Base-by-base conservation (phyloP, 306 rosid species). In the Rosa rugosa region DNA sequence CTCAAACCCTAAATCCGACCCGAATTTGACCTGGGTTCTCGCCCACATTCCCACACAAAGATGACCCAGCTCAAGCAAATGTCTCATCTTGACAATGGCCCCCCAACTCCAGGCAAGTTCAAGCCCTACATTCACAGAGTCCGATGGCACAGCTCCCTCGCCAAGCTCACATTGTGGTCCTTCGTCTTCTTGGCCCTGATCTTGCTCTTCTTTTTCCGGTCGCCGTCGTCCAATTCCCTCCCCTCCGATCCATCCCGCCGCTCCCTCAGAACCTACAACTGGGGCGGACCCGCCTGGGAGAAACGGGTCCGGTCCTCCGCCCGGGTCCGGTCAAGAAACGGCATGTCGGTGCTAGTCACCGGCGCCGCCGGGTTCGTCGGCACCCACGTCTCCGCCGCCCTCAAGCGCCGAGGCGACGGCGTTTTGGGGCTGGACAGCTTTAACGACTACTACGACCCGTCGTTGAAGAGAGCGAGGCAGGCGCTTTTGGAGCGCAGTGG, bases 311-410 rank as follows among this genome's bases (percentile, higher is more conserved):
- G 92, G 2, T 77, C 91, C 8, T 92, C 99, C 0, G 95, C 99
- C 47, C 83, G 87, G 5, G 86, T 87, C 62, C 88, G 99, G 14
- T 88, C 97, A 46, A 56, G 89, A 1, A 84, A 89, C 46, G 92
- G 99, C 8, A 76, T 89, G 5, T 84, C 97, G 47, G 96, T 95
- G 0, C 83, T 95, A 36, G 99, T 95, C 38, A 95, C 99, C 22
- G 99, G 99, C 5, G 97, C 97, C 0, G 93, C 92, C 0, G 99
- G 99, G 1, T 95, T 95, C 34, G 99, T 95, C 1, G 99, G 99
- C 41, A 91, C 97, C 49, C 99, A 95, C 16, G 98, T 95, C 60
- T 88, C 98, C 0, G 84, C 95, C 6, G 99, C 99, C 0, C 90
- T 95, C 0, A 95, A 95, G 64, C 97, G 98, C 27, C 86, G 99